Evolutionary conservation across 1,284 basidiomycete genomes (phyloP).

Genomic region (Leccinum colubrinum): DNA sequence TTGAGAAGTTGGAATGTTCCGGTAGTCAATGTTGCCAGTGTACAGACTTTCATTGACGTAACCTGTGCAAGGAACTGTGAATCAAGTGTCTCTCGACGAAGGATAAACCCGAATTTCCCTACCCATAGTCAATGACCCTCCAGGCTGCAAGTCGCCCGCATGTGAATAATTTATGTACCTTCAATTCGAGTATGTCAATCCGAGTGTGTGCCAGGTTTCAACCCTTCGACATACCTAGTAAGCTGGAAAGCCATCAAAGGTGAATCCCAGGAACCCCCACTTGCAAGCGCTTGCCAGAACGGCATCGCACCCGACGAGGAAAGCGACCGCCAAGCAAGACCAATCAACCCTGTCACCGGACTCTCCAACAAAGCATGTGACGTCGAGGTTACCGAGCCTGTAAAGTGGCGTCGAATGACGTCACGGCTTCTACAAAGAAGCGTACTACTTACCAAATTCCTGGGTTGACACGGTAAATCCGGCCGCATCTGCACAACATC

Average conservation of each 20-base stretch:
- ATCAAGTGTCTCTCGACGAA: not conserved
- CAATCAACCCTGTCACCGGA: conserved; percentile 47
- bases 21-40: conserved; percentile 45
- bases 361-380: conserved; percentile 21
- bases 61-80: conserved; percentile 16
- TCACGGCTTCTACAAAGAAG: not conserved
- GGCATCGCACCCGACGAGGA: conserved; percentile 44
- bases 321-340: conserved; percentile 47
- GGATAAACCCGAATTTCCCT: conserved; percentile 24
- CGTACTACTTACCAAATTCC: conserved; percentile 33
- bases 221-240: conserved; percentile 23
- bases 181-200: conserved; percentile 3
- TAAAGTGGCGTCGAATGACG: not conserved
- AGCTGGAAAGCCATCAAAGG: conserved; percentile 47
- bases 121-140: conserved; percentile 56
- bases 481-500: conserved; percentile 50
- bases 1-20: conserved; percentile 32
- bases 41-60: conserved; percentile 42
- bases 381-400: conserved; percentile 24
- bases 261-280: conserved; percentile 32
- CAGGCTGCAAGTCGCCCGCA: conserved; percentile 37
- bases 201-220: not conserved
- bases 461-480: conserved; percentile 46
- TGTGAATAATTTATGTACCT: conserved; percentile 35
- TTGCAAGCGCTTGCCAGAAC: conserved; percentile 52